Percentiles rank a stretch among this genome's conserved stretches.
Evolutionary conservation across 345 rosid genomes (phyloP).

Genomic region (Rhodamnia rubescens): DNA sequence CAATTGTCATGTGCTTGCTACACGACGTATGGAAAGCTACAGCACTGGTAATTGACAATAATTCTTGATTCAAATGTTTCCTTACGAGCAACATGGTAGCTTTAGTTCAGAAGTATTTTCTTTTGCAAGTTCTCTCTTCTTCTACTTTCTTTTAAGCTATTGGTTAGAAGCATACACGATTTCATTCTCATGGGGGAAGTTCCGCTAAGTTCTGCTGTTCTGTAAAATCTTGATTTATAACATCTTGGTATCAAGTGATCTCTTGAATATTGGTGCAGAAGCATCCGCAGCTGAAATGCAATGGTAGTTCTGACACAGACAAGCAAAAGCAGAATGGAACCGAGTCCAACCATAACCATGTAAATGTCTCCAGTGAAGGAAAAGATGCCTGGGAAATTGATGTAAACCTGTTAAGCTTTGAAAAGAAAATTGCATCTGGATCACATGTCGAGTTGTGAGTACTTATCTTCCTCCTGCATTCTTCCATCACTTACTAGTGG

Average conservation of each 20-base stretch:
- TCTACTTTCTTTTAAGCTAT: not conserved
- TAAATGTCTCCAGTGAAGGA: not conserved
- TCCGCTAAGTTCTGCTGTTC: not conserved
- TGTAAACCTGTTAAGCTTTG: conserved; percentile 6
- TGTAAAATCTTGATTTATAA: not conserved
- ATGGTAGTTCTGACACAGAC: conserved; percentile 9
- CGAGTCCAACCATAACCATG: not conserved
- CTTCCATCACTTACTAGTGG: not conserved
- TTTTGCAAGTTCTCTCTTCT: not conserved
- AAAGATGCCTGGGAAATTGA: conserved; percentile 12
- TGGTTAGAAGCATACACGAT: not conserved
- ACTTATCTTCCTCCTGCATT: not conserved
- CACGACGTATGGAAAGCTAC: not conserved
- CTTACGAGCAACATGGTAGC: not conserved
- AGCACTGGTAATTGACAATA: not conserved
- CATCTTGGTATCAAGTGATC: not conserved
- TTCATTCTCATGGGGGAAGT: not conserved
- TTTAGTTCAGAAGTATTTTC: not conserved
- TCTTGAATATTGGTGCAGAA: conserved; percentile 24
- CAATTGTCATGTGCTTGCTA: not conserved
- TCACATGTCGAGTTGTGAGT: conserved; percentile 31
- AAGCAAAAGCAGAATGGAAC: conserved; percentile 20
- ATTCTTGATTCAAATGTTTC: not conserved
- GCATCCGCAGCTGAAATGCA: conserved; percentile 6
- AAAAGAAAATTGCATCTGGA: conserved; percentile 28